Evolutionary conservation across 257 asterid genomes (phyloP).

Genomic region (Solanum etuberosum): DNA sequence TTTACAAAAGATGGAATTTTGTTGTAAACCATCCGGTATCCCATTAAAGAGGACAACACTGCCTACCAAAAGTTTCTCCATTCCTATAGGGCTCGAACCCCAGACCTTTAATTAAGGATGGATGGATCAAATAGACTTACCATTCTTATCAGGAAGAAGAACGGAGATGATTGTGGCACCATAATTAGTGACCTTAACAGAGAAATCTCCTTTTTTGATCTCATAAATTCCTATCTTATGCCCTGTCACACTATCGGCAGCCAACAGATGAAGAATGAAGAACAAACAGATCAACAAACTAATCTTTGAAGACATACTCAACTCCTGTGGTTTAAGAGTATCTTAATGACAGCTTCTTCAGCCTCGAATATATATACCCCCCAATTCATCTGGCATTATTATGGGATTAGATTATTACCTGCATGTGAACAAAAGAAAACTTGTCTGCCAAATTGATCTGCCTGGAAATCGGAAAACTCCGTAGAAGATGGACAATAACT

Average conservation of each 20-base stretch:
- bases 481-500: neutral
- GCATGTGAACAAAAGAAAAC: neutral
- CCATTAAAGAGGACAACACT: neutral
- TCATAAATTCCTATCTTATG: neutral
- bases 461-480: neutral
- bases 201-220: slow-evolving; percentile 3
- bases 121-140: slow-evolving; percentile 11
- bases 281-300: slow-evolving; percentile 11
- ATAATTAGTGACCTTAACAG: slow-evolving; percentile 50
- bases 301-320: slow-evolving; percentile 16
- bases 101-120: neutral
- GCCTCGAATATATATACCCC: neutral
- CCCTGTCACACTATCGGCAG: neutral
- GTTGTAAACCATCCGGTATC: neutral
- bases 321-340: neutral
- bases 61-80: neutral
- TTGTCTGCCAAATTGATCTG: neutral
- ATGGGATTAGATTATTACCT: neutral
- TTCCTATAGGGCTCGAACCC: neutral
- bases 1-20: neutral
- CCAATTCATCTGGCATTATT: neutral
- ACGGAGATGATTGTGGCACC: slow-evolving; percentile 85
- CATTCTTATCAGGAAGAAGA: slow-evolving; percentile 69
- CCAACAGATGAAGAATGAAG: slow-evolving; percentile 1
- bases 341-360: neutral